Percentiles rank a stretch among this genome's conserved stretches.
phyloP scores from a whole-genome alignment of 306 rosid genomes.

The peach (Prunus persica) region Prunus_persica_NCBIv2 NC_034015.1:2130501-2131000 shows the following conservation, averaged over 20 bases:
- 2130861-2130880: conserved; percentile 76
- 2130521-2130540: too few relatives aligned
- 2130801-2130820: conserved; percentile 74
- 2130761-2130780: not conserved
- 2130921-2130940: not conserved
- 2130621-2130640: not conserved
- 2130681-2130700: not conserved
- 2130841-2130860: conserved; percentile 75
- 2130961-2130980: conserved; percentile 16
- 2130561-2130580: not conserved
- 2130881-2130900: conserved; percentile 79
- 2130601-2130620: not conserved
- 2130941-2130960: conserved; percentile 12
- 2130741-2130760: not conserved
- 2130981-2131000: conserved; percentile 70
- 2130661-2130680: not conserved
- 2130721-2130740: conserved; percentile 2
- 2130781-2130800: not conserved
- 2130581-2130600: not conserved
- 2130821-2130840: conserved; percentile 88
- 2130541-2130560: not conserved
- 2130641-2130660: not conserved
- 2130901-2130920: conserved; percentile 66
- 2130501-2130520: too few relatives aligned
- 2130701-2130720: not conserved